Evolutionary conservation across 139 green algal genomes (phyloP).

Genomic region (Monoraphidium neglectum): DNA sequence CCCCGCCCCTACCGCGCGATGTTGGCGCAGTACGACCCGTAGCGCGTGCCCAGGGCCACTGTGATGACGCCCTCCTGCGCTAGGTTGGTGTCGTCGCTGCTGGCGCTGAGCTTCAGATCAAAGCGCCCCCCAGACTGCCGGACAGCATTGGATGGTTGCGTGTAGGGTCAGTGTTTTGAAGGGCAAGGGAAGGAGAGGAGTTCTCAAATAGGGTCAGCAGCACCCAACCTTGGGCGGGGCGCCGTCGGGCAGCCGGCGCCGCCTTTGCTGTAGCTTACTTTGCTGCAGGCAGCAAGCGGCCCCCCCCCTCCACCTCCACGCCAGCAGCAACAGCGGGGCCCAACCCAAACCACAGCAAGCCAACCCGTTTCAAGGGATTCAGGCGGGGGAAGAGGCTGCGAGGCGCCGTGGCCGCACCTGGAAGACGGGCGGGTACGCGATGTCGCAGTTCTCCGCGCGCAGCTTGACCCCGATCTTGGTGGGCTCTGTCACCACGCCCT

Average conservation of each 20-base stretch:
- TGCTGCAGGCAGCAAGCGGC: no score
- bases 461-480: slow-evolving; percentile 80
- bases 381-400: background rate
- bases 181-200: no score
- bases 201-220: no score
- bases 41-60: slow-evolving; percentile 72
- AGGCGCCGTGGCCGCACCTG: slow-evolving; percentile 50
- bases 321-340: no score
- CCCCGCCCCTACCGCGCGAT: slow-evolving; percentile 38
- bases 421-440: slow-evolving; percentile 94
- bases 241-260: no score
- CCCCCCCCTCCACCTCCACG: no score
- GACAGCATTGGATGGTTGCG: no score
- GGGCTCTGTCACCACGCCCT: slow-evolving; percentile 80
- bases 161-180: no score
- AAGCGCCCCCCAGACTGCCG: slow-evolving; percentile 69
- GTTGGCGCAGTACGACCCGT: slow-evolving; percentile 95
- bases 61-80: slow-evolving; percentile 68
- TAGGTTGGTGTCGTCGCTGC: slow-evolving; percentile 41
- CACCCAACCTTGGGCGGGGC: no score
- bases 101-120: slow-evolving; percentile 68
- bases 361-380: no score
- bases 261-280: no score
- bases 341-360: no score
- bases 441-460: slow-evolving; percentile 84